Percentiles rank a stretch among this genome's conserved stretches.
Conservation (phyloP, 805 yeast genomes). For the Metschnikowia henanensis region DNA sequence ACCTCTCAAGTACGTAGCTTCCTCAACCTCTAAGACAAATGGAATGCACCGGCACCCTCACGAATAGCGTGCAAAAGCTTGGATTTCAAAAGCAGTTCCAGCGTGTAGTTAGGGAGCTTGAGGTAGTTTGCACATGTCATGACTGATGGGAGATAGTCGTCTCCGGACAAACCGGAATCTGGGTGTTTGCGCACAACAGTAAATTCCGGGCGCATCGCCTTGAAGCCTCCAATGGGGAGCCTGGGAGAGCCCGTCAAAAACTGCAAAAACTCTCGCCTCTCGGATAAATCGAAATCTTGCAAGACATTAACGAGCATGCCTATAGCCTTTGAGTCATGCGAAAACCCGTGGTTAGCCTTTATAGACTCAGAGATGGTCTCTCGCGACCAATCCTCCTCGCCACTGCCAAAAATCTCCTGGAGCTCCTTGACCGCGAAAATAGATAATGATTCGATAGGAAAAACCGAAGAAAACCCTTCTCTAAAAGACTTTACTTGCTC, state of each 20-base stretch:
- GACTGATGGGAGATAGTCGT: constrained; percentile 90
- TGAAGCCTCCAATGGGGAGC: constrained; percentile 92
- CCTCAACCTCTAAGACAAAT: constrained; percentile 54
- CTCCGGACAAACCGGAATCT: constrained; percentile 68
- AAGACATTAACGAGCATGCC: constrained; percentile 59
- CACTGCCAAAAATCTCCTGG: constrained; percentile 68
- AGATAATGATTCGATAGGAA: constrained; percentile 71
- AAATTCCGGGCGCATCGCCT: constrained; percentile 72
- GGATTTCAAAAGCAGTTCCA: constrained; percentile 55
- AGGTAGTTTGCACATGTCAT: constrained; percentile 98
- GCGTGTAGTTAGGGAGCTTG: constrained; percentile 81
- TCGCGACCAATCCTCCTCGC: constrained; percentile 83
- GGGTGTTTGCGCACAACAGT: constrained; percentile 84
- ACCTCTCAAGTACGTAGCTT: too few relatives aligned
- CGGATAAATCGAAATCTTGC: constrained; percentile 49
- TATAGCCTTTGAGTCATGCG: constrained; percentile 64
- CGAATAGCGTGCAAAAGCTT: constrained; percentile 68
- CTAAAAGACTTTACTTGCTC: constrained; percentile 68
- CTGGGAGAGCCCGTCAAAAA: constrained; percentile 93
- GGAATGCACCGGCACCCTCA: constrained; percentile 89
- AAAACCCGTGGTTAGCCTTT: constrained; percentile 90
- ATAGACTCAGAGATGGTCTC: constrained; percentile 59
- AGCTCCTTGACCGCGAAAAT: constrained; percentile 78
- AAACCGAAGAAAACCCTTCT: constrained; percentile 78
- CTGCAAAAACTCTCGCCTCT: constrained; percentile 75